phyloP scores from a whole-genome alignment of 768 basidiomycete genomes.

The Amanita subjunquillea region DNA sequence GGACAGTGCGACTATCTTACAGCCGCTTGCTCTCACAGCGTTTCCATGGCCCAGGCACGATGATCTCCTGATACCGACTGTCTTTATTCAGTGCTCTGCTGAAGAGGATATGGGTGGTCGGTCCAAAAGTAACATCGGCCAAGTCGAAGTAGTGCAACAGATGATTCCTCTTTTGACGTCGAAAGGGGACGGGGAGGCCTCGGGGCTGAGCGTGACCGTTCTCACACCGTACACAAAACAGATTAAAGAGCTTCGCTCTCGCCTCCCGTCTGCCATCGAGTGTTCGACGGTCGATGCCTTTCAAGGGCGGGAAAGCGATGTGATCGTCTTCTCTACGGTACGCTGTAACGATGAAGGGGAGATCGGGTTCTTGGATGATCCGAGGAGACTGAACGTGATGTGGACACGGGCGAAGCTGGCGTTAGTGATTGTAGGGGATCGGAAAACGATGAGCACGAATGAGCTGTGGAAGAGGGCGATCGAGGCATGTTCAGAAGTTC shows the following conservation, averaged over 20 bases:
- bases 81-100: constrained; percentile 44
- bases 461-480: constrained; percentile 4
- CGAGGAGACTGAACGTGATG: constrained; percentile 53
- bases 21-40: constrained; percentile 23
- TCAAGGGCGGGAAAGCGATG: constrained; percentile 60
- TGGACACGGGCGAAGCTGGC: constrained; percentile 55
- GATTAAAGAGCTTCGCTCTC: constrained; percentile 31
- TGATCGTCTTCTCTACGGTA: constrained; percentile 32
- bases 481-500: constrained; percentile 1
- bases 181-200: constrained; percentile 10
- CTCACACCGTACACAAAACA: constrained; percentile 58
- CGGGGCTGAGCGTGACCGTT: constrained; percentile 28
- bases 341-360: constrained; percentile 39
- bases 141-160: constrained; percentile 40
- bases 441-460: constrained; percentile 4
- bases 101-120: constrained; percentile 49
- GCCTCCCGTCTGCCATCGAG: constrained; percentile 24
- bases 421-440: constrained; percentile 3
- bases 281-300: constrained; percentile 52
- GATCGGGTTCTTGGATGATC: constrained; percentile 58
- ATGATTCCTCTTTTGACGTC: constrained; percentile 33
- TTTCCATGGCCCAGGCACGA: constrained; percentile 49
- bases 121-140: constrained; percentile 55
- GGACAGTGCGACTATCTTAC: constrained; percentile 21
- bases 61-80: constrained; percentile 34